Conservation (phyloP, 371 early-diverging fungal species). For the Mortierella sp. region DNA sequence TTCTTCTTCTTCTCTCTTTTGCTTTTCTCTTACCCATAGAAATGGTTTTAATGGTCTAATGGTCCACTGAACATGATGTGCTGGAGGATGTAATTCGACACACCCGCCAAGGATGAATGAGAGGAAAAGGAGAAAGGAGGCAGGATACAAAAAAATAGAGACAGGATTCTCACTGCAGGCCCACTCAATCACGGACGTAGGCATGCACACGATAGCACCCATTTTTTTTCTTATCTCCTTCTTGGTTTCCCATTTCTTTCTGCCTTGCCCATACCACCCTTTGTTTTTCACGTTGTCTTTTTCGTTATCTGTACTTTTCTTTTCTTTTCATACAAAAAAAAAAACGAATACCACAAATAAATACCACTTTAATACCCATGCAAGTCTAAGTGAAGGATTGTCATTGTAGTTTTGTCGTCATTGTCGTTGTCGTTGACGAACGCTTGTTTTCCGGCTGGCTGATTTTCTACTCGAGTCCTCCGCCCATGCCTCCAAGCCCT, state of each 20-base stretch:
- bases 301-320: neutral
- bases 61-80: neutral
- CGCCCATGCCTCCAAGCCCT: neutral
- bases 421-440: neutral
- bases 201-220: neutral
- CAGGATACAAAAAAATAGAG: too few relatives aligned
- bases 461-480: neutral
- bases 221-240: neutral
- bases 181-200: neutral
- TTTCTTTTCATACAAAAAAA: neutral
- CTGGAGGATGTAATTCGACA: neutral
- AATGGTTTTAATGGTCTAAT: constrained; percentile 24
- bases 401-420: neutral
- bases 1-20: neutral
- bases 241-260: neutral
- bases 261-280: neutral
- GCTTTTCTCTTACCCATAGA: constrained; percentile 9
- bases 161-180: constrained; percentile 2
- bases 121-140: neutral
- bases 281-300: neutral
- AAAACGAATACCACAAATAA: neutral
- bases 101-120: neutral
- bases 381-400: neutral
- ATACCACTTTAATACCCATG: constrained; percentile 3
- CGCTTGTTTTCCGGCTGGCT: neutral